A percentile compares a stretch with the other conserved stretches of the same genome.
phyloP scores from a whole-genome alignment of 352 stramenopile species.

The Pythium grandisporangium region DNA sequence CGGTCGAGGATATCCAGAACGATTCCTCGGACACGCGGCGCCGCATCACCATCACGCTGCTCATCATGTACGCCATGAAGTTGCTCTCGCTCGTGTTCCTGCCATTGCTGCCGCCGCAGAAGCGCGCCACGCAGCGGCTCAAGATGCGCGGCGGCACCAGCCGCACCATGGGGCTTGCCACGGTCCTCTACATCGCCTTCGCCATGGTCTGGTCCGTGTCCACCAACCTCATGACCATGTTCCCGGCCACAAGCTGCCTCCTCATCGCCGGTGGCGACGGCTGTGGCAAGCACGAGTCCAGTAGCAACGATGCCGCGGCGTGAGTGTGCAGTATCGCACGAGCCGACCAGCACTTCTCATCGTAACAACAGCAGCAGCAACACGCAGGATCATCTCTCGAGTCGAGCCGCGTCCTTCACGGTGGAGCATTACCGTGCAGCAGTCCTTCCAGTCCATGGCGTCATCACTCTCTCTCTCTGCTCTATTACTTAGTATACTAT shows the following conservation, averaged over 20 bases:
- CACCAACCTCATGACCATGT: conserved; percentile 13
- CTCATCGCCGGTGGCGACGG: conserved; percentile 3
- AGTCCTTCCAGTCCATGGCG: not conserved
- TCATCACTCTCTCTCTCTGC: too few species aligned
- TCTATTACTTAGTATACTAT: not conserved
- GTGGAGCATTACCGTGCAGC: not conserved
- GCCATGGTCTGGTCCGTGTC: conserved; percentile 7
- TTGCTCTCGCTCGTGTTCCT: conserved; percentile 8
- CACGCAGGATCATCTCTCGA: not conserved
- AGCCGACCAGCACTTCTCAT: not conserved
- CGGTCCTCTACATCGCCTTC: conserved; percentile 1
- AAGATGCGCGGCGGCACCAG: conserved; percentile 1
- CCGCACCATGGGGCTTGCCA: conserved; percentile 1
- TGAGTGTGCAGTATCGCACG: too few species aligned
- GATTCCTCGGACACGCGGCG: conserved; percentile 9
- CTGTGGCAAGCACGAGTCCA: too few species aligned
- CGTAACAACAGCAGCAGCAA: not conserved
- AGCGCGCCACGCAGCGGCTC: conserved; percentile 8
- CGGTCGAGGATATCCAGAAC: conserved; percentile 1
- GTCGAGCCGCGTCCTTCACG: not conserved
- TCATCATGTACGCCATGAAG: conserved; percentile 12
- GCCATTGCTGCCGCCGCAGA: conserved; percentile 13
- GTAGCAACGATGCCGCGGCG: too few species aligned
- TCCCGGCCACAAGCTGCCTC: conserved; percentile 4
- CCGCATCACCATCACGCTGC: conserved; percentile 13